Base-by-base conservation (phyloP, 805 yeast genomes). In the Ogataea allantospora region DNA sequence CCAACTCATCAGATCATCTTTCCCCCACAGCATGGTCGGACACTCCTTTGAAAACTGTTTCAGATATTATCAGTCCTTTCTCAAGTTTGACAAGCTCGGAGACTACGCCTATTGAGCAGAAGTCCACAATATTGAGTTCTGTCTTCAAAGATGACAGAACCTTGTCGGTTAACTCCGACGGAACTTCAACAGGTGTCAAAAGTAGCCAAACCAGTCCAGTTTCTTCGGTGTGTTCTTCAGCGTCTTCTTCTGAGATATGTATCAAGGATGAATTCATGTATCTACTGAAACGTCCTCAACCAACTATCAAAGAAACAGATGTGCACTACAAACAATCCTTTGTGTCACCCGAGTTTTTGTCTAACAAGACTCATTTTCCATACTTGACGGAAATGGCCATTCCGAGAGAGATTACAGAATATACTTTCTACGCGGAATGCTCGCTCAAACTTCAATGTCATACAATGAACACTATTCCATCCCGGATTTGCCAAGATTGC, bases 291-390 rank as follows among this genome's bases (percentile, higher is more conserved):
- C 13, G 27, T 11, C 12, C 18, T n/a, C 11, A 6, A 3, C 14
- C 9, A 7, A n/a, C 13, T 6, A 9, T 20, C 27, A 13, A 12
- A 21, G 23, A 18, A 10, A 18, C 14, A 2, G 19, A 7, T 4
- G 3, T 10, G 27, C 16, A 7, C 11, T 7, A 5, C n/a, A 36
- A 22, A 26, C 20, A 10, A 4, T 38, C 29, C n/a, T 41, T 41
- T 29, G 35, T 48, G n/a, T 36, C 44, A 9, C 47, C 50, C 3
- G 42, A 42, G 15, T 52, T 50, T 19, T 28, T 42, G 19, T 41
- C 56, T 7, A 39, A 44, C 24, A 45, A 48, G 21, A 48, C 55
- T 12, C 33, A 47, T 17, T 48, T 44, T 30, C 23, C 43, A n/a
- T 36, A 36, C 27, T n/a, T 42, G n/a, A 18, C 44, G 5, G 41